phyloP scores from a whole-genome alignment of 1,284 basidiomycete genomes.

The Naganishia sp. region DNA sequence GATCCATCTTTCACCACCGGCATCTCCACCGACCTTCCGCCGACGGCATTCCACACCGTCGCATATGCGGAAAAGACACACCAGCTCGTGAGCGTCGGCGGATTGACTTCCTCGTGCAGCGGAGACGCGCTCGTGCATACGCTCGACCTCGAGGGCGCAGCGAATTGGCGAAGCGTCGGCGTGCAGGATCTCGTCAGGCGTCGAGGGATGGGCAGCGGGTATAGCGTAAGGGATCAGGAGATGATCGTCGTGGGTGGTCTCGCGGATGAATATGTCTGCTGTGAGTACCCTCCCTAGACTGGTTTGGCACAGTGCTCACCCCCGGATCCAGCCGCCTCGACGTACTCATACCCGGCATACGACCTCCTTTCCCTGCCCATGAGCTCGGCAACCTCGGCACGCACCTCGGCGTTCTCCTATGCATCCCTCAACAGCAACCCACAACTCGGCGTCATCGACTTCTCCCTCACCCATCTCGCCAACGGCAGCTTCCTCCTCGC shows the following conservation, averaged over 20 bases:
- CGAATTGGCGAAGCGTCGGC: constrained; percentile 41
- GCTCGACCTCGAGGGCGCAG: constrained; percentile 39
- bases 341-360: constrained; percentile 44
- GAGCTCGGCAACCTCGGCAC: constrained; percentile 32
- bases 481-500: constrained; percentile 43
- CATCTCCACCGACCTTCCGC: constrained; percentile 44
- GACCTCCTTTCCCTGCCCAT: constrained; percentile 45
- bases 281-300: constrained; percentile 35
- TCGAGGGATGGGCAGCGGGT: constrained; percentile 42
- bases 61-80: constrained; percentile 35
- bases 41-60: constrained; percentile 51
- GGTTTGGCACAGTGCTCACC: too few species aligned
- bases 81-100: constrained; percentile 47
- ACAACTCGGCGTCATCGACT: constrained; percentile 50
- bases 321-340: constrained; percentile 36
- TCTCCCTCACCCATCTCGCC: constrained; percentile 42
- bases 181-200: constrained; percentile 42
- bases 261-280: constrained; percentile 48
- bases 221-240: constrained; percentile 37
- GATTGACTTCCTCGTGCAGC: constrained; percentile 48
- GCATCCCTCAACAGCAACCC: constrained; percentile 44
- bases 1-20: constrained; percentile 44
- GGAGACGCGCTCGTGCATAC: constrained; percentile 46
- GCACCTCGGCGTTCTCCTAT: constrained; percentile 42
- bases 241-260: constrained; percentile 51